A percentile compares a stretch with the other conserved stretches of the same genome.
These are phyloP conservation scores for Aspergillus sp. DNA, from an alignment of 2,329 filamentous ascomycete species.

Conservation along the genomic window DNA sequence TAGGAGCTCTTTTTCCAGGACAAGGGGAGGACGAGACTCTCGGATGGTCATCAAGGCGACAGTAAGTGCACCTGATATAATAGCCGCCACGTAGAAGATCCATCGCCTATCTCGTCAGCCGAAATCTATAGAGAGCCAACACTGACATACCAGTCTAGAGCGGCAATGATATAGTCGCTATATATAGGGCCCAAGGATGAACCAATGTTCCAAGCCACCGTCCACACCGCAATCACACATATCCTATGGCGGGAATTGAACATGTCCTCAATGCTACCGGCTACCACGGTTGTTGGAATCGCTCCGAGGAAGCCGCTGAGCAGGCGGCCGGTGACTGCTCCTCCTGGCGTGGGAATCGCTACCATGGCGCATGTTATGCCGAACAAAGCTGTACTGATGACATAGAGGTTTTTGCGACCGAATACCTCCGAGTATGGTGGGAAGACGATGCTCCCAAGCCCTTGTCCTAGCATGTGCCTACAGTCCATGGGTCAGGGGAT, in stretches of 20 bases:
- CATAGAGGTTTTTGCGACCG: constrained; percentile 33
- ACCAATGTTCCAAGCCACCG: constrained; percentile 40
- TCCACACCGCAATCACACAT: constrained; percentile 48
- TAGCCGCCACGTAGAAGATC: constrained; percentile 45
- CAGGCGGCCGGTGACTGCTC: constrained; percentile 40
- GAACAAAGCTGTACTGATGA: constrained; percentile 23
- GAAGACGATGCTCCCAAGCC: constrained; percentile 28
- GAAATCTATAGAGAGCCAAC: neutral
- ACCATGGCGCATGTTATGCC: constrained; percentile 34
- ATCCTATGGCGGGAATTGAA: constrained; percentile 45
- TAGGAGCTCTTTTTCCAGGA: constrained; percentile 37
- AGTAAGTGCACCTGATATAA: constrained; percentile 33
- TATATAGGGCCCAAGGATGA: constrained; percentile 45
- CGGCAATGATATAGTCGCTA: constrained; percentile 39
- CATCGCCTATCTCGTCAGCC: constrained; percentile 35
- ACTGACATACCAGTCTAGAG: constrained; percentile 36
- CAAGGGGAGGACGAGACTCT: constrained; percentile 45
- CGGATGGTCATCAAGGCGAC: constrained; percentile 36
- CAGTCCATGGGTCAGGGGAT: neutral
- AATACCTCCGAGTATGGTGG: constrained; percentile 34
- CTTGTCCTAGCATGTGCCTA: constrained; percentile 29
- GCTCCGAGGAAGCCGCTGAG: constrained; percentile 45
- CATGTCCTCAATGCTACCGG: constrained; percentile 51
- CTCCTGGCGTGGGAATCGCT: constrained; percentile 32
- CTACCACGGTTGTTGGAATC: constrained; percentile 46